Percentiles rank a stretch among this genome's conserved stretches.
phyloP scores from a whole-genome alignment of 164 flowering plant genomes.

The Echeveria elegans region DNA sequence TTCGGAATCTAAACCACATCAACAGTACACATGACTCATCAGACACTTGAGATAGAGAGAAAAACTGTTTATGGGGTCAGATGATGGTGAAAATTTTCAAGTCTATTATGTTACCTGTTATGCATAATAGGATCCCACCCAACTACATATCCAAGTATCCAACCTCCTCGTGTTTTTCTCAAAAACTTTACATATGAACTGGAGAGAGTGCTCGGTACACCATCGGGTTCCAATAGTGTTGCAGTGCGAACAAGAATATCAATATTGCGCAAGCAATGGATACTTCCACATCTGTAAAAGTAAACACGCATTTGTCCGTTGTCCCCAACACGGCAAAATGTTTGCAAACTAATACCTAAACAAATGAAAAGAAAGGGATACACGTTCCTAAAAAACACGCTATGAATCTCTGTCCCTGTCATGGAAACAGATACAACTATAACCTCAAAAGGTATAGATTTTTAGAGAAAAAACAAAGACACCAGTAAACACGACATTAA shows the following conservation, averaged over 20 bases:
- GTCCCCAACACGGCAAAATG: slow-evolving; percentile 5
- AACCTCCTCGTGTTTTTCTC: slow-evolving; percentile 56
- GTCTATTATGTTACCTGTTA: slow-evolving; percentile 47
- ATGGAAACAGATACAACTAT: slow-evolving; percentile 6
- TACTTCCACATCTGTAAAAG: slow-evolving; percentile 66
- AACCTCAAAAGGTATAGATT: slow-evolving; percentile 4
- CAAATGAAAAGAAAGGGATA: not conserved
- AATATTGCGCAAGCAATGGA: slow-evolving; percentile 67
- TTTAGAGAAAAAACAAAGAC: not conserved
- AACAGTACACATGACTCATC: not conserved
- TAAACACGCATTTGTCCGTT: slow-evolving; percentile 7
- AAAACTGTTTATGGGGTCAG: not conserved
- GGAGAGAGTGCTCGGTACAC: slow-evolving; percentile 74
- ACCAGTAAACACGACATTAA: not conserved
- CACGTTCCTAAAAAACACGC: not conserved
- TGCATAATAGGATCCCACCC: slow-evolving; percentile 71
- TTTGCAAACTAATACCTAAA: not conserved
- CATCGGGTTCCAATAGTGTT: slow-evolving; percentile 73
- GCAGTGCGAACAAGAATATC: slow-evolving; percentile 62
- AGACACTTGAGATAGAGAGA: not conserved
- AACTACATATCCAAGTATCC: slow-evolving; percentile 91
- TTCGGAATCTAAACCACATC: slow-evolving; percentile 58
- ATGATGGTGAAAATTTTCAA: not conserved
- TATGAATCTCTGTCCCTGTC: slow-evolving; percentile 39
- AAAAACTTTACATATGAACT: slow-evolving; percentile 59